Conservation (phyloP, 2,329 filamentous ascomycete species). For the Teratosphaeria destructans region DNA sequence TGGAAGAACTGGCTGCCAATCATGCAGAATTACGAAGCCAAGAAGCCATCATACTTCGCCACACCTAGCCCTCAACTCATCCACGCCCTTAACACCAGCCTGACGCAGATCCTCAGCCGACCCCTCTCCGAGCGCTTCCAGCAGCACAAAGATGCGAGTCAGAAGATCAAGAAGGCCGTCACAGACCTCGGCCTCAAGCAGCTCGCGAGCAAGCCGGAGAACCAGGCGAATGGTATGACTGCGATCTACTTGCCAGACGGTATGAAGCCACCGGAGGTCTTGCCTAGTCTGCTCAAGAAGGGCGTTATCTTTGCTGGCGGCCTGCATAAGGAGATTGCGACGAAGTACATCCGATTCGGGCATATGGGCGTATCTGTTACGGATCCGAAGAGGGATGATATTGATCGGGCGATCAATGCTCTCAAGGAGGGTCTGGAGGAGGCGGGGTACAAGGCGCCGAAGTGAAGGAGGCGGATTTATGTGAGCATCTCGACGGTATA, state of each 20-base stretch:
- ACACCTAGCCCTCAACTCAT: constrained; percentile 91
- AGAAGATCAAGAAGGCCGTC: constrained; percentile 78
- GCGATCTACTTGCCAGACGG: constrained; percentile 89
- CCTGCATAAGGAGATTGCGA: constrained; percentile 87
- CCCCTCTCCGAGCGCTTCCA: constrained; percentile 76
- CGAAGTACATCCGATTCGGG: constrained; percentile 89
- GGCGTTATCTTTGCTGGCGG: constrained; percentile 92
- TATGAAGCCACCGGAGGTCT: constrained; percentile 67
- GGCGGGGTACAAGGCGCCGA: constrained; percentile 49
- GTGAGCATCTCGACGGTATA: background rate
- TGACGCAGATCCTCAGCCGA: constrained; percentile 73
- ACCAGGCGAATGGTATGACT: constrained; percentile 96
- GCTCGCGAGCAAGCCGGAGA: constrained; percentile 71
- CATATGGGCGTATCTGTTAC: constrained; percentile 95
- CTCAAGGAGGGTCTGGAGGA: constrained; percentile 66
- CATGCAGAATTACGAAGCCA: constrained; percentile 98
- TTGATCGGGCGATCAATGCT: constrained; percentile 73
- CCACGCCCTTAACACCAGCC: constrained; percentile 79
- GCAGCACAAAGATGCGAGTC: constrained; percentile 65
- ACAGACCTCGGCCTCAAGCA: constrained; percentile 75
- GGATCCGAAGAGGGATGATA: constrained; percentile 66
- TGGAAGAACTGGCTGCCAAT: constrained; percentile 97
- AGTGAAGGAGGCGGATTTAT: background rate
- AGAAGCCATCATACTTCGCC: constrained; percentile 96
- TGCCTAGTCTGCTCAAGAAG: constrained; percentile 70